Percentiles rank a stretch among this genome's conserved stretches.
Evolutionary conservation across 225 moss, liverwort and hornwort species (phyloP).

Genomic region (Antitrichia curtipendula): DNA sequence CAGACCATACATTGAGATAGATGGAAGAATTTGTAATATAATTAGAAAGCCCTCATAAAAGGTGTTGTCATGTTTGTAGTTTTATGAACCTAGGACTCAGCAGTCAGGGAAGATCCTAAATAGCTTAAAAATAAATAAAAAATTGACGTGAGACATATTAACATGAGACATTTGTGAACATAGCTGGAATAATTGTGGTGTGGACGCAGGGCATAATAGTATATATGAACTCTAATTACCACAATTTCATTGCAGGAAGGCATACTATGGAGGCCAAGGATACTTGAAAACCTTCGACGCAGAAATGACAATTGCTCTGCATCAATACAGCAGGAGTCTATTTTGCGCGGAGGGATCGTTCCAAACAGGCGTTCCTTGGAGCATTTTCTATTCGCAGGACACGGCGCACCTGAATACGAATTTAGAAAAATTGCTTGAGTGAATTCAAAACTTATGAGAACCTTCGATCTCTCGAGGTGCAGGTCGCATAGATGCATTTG

Average conservation of each 20-base stretch:
- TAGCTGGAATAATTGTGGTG: neutral
- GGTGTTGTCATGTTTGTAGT: neutral
- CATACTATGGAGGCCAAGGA: conserved; percentile 5
- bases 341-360: neutral
- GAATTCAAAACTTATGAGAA: neutral
- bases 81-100: neutral
- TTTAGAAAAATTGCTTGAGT: conserved; percentile 6
- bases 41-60: neutral
- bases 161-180: no score
- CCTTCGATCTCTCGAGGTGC: conserved; percentile 18
- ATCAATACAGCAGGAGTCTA: neutral
- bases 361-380: neutral
- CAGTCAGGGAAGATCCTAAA: neutral
- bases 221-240: neutral
- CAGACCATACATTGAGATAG: neutral
- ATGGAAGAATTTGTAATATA: neutral
- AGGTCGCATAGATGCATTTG: conserved; percentile 44
- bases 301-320: conserved; percentile 1
- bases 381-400: conserved; percentile 16
- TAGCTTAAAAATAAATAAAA: no score
- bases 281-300: conserved; percentile 10
- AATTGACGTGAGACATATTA: neutral
- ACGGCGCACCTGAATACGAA: conserved; percentile 14
- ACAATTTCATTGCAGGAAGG: conserved; percentile 8
- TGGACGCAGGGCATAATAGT: neutral